A percentile compares a stretch with the other conserved stretches of the same genome.
Evolutionary conservation across 805 yeast species (phyloP).

Genomic region (Helenozyma rhizophorensis): DNA sequence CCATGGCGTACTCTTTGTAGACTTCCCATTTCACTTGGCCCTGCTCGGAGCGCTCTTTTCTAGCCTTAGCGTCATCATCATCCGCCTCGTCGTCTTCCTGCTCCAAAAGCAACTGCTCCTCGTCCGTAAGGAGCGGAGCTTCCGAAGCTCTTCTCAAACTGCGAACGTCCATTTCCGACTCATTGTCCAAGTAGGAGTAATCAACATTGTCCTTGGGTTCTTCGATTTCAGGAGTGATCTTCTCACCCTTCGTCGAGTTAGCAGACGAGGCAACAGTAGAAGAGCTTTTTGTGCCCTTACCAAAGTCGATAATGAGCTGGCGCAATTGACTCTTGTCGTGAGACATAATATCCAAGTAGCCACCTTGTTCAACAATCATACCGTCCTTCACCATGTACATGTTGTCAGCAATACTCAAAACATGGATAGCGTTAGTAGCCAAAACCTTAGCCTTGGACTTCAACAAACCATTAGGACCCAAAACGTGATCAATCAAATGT

Average conservation of each 20-base stretch:
- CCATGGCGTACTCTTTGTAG: slow-evolving; percentile 77
- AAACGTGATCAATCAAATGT: slow-evolving; percentile 75
- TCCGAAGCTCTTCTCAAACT: slow-evolving; percentile 62
- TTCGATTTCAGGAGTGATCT: slow-evolving; percentile 9
- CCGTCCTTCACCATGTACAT: slow-evolving; percentile 71
- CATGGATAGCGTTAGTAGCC: slow-evolving; percentile 85
- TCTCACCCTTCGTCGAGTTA: slow-evolving; percentile 18
- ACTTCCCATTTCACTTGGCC: slow-evolving; percentile 91
- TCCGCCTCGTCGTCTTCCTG: slow-evolving; percentile 34
- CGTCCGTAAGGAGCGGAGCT: slow-evolving; percentile 37
- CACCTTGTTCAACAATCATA: slow-evolving; percentile 61
- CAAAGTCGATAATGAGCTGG: slow-evolving; percentile 58
- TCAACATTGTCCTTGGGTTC: slow-evolving; percentile 22
- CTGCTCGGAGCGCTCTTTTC: slow-evolving; percentile 81
- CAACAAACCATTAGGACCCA: slow-evolving; percentile 77
- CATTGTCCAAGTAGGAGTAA: slow-evolving; percentile 20
- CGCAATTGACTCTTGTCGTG: slow-evolving; percentile 46
- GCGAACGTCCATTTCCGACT: slow-evolving; percentile 21
- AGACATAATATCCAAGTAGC: slow-evolving; percentile 48
- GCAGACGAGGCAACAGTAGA: slow-evolving; percentile 12
- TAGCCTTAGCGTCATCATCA: slow-evolving; percentile 35
- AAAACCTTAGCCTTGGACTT: slow-evolving; percentile 69
- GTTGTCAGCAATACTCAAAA: slow-evolving; percentile 67
- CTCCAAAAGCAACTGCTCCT: slow-evolving; percentile 24
- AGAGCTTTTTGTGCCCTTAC: slow-evolving; percentile 36